Evolutionary conservation across 495 filamentous ascomycete genomes (phyloP).

Genomic region (Friedmanniomyces simplex): DNA sequence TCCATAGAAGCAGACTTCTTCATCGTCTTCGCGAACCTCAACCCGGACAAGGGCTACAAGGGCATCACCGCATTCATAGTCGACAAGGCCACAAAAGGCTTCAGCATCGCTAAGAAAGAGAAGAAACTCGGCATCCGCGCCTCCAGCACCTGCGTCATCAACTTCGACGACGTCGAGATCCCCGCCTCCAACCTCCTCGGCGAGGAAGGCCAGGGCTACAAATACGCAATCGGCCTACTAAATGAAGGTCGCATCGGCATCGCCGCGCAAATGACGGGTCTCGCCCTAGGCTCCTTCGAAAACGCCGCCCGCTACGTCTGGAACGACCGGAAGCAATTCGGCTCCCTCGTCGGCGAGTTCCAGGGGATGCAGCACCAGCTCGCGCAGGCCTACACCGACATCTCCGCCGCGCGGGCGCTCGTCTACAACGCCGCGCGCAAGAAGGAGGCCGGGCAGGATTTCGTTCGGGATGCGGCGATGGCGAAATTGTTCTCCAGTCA

Average conservation of each 20-base stretch:
- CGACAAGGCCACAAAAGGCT: constrained; percentile 79
- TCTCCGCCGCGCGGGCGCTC: constrained; percentile 77
- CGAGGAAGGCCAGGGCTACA: constrained; percentile 85
- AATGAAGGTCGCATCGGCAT: constrained; percentile 98
- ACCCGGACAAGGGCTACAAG: constrained; percentile 77
- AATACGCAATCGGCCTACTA: constrained; percentile 90
- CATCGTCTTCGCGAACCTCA: constrained; percentile 94
- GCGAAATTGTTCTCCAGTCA: constrained; percentile 92
- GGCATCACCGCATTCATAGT: constrained; percentile 95
- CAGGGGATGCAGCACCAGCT: constrained; percentile 99
- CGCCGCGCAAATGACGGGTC: constrained; percentile 96
- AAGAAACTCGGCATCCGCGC: constrained; percentile 97
- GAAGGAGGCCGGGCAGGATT: constrained; percentile 95
- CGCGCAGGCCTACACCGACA: constrained; percentile 90
- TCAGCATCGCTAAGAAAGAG: constrained; percentile 97
- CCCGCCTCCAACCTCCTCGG: constrained; percentile 80
- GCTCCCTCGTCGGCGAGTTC: constrained; percentile 84
- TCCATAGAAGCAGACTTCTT: constrained; percentile 87
- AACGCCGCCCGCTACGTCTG: constrained; percentile 86
- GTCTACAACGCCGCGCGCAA: constrained; percentile 95
- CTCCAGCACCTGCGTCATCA: constrained; percentile 91
- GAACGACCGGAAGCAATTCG: constrained; percentile 98
- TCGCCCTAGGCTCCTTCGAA: constrained; percentile 90
- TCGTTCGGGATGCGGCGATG: constrained; percentile 94
- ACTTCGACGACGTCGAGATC: constrained; percentile 92